phyloP scores from a whole-genome alignment of 2,329 filamentous ascomycete species.

The Fusarium pilosicola region DNA sequence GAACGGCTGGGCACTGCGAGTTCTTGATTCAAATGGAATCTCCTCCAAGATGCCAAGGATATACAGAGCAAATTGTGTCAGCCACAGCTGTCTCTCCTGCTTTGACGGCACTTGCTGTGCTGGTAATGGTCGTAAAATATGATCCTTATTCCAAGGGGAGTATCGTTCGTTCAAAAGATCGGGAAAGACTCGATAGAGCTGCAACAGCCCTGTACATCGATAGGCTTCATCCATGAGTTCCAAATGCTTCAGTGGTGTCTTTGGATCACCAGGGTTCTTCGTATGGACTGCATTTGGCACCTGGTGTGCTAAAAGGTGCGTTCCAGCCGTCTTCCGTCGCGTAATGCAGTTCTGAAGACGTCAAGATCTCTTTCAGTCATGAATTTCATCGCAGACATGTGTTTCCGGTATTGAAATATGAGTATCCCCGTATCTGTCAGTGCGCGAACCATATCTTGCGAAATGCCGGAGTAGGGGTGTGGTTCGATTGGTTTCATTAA shows the following conservation, averaged over 20 bases:
- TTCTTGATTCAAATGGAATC: slow-evolving; percentile 3
- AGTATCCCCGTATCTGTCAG: neutral
- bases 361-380: neutral
- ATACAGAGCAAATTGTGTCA: neutral
- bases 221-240: slow-evolving; percentile 7
- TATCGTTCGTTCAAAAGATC: slow-evolving; percentile 3
- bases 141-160: neutral
- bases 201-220: neutral
- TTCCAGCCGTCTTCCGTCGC: neutral
- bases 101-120: neutral
- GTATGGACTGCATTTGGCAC: neutral
- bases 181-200: slow-evolving; percentile 3
- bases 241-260: neutral
- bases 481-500: neutral
- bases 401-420: neutral
- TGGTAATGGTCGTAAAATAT: neutral
- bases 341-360: neutral
- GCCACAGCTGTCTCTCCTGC: neutral
- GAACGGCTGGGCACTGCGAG: slow-evolving; percentile 8
- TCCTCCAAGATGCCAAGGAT: neutral
- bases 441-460: neutral
- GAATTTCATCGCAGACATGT: neutral
- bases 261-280: neutral
- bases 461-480: slow-evolving; percentile 1
- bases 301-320: neutral